These are phyloP conservation scores for Lepidium africanum DNA, from an alignment of 345 rosid species.

Conservation along the genomic window DNA sequence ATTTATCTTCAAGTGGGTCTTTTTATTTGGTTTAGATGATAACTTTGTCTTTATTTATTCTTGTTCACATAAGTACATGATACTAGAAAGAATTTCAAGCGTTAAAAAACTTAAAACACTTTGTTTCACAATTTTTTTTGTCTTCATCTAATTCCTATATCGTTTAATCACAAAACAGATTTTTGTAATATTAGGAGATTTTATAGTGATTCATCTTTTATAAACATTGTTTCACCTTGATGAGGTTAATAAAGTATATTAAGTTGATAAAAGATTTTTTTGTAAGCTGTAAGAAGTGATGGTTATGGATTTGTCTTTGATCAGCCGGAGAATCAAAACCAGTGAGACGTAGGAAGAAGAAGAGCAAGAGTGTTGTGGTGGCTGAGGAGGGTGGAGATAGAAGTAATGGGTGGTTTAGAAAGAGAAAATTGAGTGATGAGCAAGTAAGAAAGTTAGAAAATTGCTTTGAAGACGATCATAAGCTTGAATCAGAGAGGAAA, in stretches of 20 bases:
- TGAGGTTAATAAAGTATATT: no score
- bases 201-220: no score
- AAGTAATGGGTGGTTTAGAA: slow-evolving; percentile 32
- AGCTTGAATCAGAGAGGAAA: slow-evolving; percentile 77
- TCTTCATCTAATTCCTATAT: no score
- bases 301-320: background rate
- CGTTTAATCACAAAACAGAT: no score
- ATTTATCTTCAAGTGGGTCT: slow-evolving; percentile 17
- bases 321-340: slow-evolving; percentile 37
- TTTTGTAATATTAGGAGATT: no score
- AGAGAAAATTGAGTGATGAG: slow-evolving; percentile 60
- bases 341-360: slow-evolving; percentile 40
- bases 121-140: background rate
- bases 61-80: background rate
- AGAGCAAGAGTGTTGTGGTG: slow-evolving; percentile 34
- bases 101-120: background rate
- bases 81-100: background rate
- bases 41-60: slow-evolving; percentile 4
- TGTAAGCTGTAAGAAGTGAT: background rate
- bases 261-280: no score
- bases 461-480: slow-evolving; percentile 64
- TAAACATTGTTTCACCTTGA: no score
- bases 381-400: slow-evolving; percentile 16
- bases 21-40: background rate
- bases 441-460: slow-evolving; percentile 62